A percentile compares a stretch with the other conserved stretches of the same genome.
Evolutionary conservation across 2,329 filamentous ascomycete species (phyloP).

Genomic region (Raffaelea arxii): DNA sequence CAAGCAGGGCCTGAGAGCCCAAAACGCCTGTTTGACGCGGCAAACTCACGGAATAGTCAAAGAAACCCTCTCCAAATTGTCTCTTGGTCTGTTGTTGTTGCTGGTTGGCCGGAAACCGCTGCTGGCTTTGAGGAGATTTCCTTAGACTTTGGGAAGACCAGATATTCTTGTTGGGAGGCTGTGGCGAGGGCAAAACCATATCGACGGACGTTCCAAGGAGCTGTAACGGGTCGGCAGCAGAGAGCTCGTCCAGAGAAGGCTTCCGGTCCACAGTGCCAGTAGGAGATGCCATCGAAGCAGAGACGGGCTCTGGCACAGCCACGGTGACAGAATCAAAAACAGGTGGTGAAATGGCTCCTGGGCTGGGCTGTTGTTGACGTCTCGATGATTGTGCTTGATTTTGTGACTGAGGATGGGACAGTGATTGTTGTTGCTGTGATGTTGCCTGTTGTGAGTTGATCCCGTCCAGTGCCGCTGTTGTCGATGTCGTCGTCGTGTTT

Average conservation of each 20-base stretch:
- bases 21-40: slow-evolving; percentile 11
- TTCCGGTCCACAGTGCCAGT: no score
- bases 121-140: background rate
- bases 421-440: background rate
- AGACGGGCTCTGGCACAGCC: background rate
- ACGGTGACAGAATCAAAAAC: background rate
- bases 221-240: background rate
- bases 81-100: background rate
- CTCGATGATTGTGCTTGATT: background rate
- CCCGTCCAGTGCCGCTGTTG: no score
- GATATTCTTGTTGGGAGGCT: slow-evolving; percentile 1
- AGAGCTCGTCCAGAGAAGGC: no score
- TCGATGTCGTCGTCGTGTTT: background rate
- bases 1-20: slow-evolving; percentile 11
- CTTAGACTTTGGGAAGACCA: background rate
- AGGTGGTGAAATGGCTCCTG: background rate
- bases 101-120: background rate
- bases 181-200: no score
- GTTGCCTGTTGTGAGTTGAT: no score
- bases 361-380: background rate
- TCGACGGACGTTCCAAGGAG: no score
- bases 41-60: slow-evolving; percentile 9
- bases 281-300: background rate
- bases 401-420: background rate
- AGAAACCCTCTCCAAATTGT: slow-evolving; percentile 5